These are phyloP conservation scores for Pholiota molesta DNA, from an alignment of 768 basidiomycete species.

Conservation along the genomic window DNA sequence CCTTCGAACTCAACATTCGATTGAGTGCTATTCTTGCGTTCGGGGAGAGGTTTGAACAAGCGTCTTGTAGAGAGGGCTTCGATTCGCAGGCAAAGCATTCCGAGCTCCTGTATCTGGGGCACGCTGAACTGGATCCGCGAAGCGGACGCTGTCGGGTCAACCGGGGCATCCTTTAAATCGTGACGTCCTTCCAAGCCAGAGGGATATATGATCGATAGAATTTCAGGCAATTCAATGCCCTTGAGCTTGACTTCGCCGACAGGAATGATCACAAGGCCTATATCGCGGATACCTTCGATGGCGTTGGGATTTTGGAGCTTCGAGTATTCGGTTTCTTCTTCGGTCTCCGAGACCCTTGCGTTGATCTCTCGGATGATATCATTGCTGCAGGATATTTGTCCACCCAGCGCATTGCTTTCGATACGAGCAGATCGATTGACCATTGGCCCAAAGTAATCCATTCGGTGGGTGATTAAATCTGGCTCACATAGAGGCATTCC, in stretches of 20 bases:
- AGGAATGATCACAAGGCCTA: conserved; percentile 70
- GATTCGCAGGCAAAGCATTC: conserved; percentile 72
- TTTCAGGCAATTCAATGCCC: conserved; percentile 90
- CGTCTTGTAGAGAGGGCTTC: conserved; percentile 73
- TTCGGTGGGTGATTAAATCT: conserved; percentile 89
- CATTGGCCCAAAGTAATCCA: conserved; percentile 98
- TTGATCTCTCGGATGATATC: conserved; percentile 86
- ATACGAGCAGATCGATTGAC: conserved; percentile 93
- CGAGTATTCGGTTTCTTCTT: conserved; percentile 63
- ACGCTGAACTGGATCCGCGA: conserved; percentile 68
- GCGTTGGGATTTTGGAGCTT: conserved; percentile 57
- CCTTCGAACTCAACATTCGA: conserved; percentile 36
- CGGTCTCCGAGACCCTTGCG: conserved; percentile 57
- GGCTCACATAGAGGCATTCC: conserved; percentile 88
- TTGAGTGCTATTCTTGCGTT: conserved; percentile 49
- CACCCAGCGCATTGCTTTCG: conserved; percentile 80
- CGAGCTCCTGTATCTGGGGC: conserved; percentile 76
- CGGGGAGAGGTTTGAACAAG: conserved; percentile 52
- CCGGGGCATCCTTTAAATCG: conserved; percentile 47
- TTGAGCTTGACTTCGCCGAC: conserved; percentile 93
- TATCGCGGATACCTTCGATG: conserved; percentile 73
- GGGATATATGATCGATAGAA: conserved; percentile 85
- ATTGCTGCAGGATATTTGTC: conserved; percentile 90
- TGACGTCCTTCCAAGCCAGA: conserved; percentile 70
- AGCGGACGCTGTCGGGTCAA: conserved; percentile 37